Evolutionary conservation across 345 rosid genomes (phyloP), one percentile per base, ranked within the genome.

Genomic region (Eucalyptus tenuipes): DNA sequence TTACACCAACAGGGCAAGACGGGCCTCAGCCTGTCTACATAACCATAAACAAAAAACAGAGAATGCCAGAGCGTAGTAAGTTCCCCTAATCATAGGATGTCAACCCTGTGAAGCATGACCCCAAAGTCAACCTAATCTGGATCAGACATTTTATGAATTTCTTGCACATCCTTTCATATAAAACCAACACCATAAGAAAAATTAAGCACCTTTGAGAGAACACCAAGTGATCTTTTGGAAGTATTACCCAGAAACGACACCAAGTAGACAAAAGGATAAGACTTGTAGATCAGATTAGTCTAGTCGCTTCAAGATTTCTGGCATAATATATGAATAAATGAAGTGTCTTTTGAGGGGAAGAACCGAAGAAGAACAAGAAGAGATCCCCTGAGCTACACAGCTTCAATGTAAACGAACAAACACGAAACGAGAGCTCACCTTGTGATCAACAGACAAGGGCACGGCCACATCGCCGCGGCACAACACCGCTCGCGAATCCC

Each of bases 401-500:
- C 29, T 75, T 75, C 84, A 40, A 0, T 6, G 47, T 2, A 40
- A 75, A 75, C 29, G 5, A 50, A 33, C 27, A 33, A 20, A 87
- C 44, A 37, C 53, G 48, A 87, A 79, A 59, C 13, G 33, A 49
- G 44, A 40, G 84, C 84, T 89, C 55, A 89, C 94, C 93, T 92
- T 90, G 49, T 91, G 93, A 89, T 92, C 93, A 7, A 42, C 45
- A 5, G 94, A 90, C 88, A 91, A 55, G 22, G 94, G 91, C 49
- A 91, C 20, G 16, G 90, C 91, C 27, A 85, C 88, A 22, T 91
- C 92, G 6, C 86, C 89, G 2, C 92, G 91, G 37, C 87, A 90
- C 31, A 94, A 15, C 22, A 92, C 93, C 16, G 90, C 93, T 71
- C 92, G 91, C 4, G 91, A 93, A 66, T 93, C 91, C 29, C 95